Conservation (phyloP, 192 early-diverging fungal species). For the Coemansia sp. region DNA sequence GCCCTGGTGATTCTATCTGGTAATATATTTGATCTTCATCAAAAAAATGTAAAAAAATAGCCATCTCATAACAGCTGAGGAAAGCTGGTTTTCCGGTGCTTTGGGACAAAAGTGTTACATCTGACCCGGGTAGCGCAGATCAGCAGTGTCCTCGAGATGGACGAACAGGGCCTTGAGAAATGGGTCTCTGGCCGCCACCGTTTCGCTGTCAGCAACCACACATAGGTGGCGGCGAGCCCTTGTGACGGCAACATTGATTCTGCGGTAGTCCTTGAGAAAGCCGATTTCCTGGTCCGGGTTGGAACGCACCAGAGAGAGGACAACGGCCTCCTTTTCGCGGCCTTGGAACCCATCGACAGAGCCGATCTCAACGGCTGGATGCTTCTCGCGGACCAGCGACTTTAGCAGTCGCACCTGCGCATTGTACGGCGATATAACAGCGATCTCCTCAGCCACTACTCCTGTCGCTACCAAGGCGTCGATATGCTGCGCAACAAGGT, state of each 20-base stretch:
- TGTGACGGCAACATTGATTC: conserved; percentile 91
- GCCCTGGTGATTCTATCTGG: too few species aligned
- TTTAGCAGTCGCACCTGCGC: conserved; percentile 68
- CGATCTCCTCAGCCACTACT: conserved; percentile 64
- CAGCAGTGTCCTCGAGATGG: conserved; percentile 56
- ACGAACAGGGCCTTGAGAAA: conserved; percentile 57
- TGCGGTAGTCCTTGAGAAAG: conserved; percentile 76
- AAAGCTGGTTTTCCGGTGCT: too few species aligned
- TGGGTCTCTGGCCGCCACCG: conserved; percentile 42
- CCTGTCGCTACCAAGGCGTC: conserved; percentile 63
- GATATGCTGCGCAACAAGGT: conserved; percentile 64
- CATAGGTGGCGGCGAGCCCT: conserved; percentile 83
- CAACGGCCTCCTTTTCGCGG: conserved; percentile 84
- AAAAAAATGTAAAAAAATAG: too few species aligned
- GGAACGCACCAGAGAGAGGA: conserved; percentile 78
- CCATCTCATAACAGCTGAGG: too few species aligned
- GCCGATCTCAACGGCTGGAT: conserved; percentile 73
- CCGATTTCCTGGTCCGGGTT: conserved; percentile 79
- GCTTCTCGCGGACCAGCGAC: conserved; percentile 53
- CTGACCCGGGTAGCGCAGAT: conserved; percentile 42
- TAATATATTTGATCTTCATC: too few species aligned
- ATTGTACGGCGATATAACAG: conserved; percentile 85
- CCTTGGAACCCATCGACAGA: conserved; percentile 92
- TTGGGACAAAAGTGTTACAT: too few species aligned
- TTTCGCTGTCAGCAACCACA: conserved; percentile 76